Evolutionary conservation across 768 basidiomycete genomes (phyloP).

Genomic region (Mycena sanguinolenta): DNA sequence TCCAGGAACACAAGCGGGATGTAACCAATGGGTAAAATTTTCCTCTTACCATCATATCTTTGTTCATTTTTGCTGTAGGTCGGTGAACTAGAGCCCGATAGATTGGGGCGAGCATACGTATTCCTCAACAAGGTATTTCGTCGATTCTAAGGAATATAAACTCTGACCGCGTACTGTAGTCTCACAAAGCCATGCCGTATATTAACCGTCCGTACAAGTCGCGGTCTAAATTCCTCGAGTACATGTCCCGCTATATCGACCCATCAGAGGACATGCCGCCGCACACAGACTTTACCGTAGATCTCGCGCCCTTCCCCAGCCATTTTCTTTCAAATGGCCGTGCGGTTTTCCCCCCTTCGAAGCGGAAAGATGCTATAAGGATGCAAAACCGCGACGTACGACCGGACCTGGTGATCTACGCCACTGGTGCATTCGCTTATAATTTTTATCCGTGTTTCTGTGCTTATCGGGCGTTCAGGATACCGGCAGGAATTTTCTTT

Average conservation of each 20-base stretch:
- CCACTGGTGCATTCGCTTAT: conserved; percentile 43
- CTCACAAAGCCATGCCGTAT: conserved; percentile 71
- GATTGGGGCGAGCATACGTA: conserved; percentile 72
- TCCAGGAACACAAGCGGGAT: conserved; percentile 65
- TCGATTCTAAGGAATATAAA: not conserved
- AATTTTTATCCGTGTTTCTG: not conserved
- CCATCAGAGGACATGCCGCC: conserved; percentile 64
- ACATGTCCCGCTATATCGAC: conserved; percentile 69
- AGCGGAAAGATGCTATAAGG: conserved; percentile 57
- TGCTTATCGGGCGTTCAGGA: conserved; percentile 37
- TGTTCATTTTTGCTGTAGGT: conserved; percentile 46
- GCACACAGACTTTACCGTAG: conserved; percentile 57
- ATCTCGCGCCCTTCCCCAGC: conserved; percentile 70
- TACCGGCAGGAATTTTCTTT: conserved; percentile 61
- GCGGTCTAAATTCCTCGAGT: conserved; percentile 57
- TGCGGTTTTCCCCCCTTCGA: conserved; percentile 59
- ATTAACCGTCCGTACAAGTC: conserved; percentile 69
- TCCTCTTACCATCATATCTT: not conserved
- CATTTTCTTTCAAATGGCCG: conserved; percentile 56
- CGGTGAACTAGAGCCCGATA: conserved; percentile 65
- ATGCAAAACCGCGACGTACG: conserved; percentile 55
- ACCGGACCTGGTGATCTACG: conserved; percentile 64
- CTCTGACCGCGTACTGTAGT: conserved; percentile 45
- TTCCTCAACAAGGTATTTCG: conserved; percentile 68
- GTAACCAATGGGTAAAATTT: conserved; percentile 68